Base-by-base conservation (phyloP, 139 green algal genomes). In the Volvox africanus region DNA sequence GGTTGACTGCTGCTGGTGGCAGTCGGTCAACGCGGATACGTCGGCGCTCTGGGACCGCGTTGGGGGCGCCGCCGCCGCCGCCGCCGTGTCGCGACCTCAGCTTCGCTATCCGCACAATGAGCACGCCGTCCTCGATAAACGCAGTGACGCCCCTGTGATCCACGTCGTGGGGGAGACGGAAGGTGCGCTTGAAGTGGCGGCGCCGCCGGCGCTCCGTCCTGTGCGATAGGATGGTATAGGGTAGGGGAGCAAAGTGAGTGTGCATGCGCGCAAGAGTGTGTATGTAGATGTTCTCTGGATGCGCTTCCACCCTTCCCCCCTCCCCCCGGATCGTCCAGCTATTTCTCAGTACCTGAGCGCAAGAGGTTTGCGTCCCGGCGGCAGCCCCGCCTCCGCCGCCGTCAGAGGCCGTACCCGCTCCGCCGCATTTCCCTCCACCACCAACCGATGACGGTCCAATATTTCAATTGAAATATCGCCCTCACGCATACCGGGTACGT, bases 181-280 rank as follows among this genome's bases (percentile, higher is more conserved):
- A 89, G 68, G 85, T 89, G 68, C 85, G 85, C 37, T 71, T 73
- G 85, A 89, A 89, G 68, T 89, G 69, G 85, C 69, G 85, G n/a
- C 68, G 85, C 19, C 85, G 85, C 28, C 69, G 85, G 67, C 85
- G 85, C 85, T 89, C 85, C 24, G 44, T 73, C 69, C 85, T 89
- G 1, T 17, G 37, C 12, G 21, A 12, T 73, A 73, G 65, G 24
- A 9, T 55, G 44, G 5, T 14, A 55, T 55, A 55, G 44, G 44
- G 44, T 5, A 55, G 44, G 44, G 44, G 9, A 55, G 44, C 9
- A 9, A 55, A 55, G 44, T 55, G 44, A 55, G 9, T n/a, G 44
- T 55, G 44, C 9, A 9, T 55, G 44, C 44, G 9, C 44, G 44
- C 9, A 5, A 9, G 44, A 5, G 44, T 55, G 44, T 9, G 44